Base-by-base conservation (phyloP, 208 protist species). In the Trypanosoma scelopori region DNA sequence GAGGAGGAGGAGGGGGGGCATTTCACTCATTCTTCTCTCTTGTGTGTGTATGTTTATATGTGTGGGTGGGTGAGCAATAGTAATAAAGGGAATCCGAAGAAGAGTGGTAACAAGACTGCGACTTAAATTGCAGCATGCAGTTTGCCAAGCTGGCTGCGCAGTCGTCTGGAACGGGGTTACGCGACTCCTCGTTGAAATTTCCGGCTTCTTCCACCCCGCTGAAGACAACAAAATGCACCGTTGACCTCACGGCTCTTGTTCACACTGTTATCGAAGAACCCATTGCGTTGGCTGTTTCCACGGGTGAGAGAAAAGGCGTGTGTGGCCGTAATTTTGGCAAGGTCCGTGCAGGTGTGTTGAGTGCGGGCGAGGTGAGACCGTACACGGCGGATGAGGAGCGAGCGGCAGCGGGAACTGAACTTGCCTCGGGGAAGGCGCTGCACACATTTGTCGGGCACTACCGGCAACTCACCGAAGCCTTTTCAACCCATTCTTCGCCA, bases 381-480 rank as follows among this genome's bases (percentile, higher is more conserved):
- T 70, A 63, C 55, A 70, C 43, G 16, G 46, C 41, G 2, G 65
- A 70, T 9, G 65, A 70, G 45, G 43, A 39, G 3, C 47, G 43
- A 22, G 28, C 18, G 45, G 22, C 12, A 11, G 30, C 42, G 0
- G 42, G 25, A 16, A 63, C 65, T 35, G 65, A 70, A 60, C 63
- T 64, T 41, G 58, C 58, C 0, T 64, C 28, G 18, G 58, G 58
- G 4, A 64, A 64, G 32, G 58, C 46, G 5, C 13, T 64, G 27
- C 58, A 64, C 32, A 64, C 45, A 35, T 64, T 64, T 64, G 45
- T 53, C 1, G 58, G 58, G 13, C 46, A 64, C 32, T 64, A 64
- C 22, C 28, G 12, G 7, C 55, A 46, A 25, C n/a, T 5, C 23
- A 47, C 3, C 7, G 39, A 1, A 18, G 30, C 7, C 23, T 45